Base-by-base conservation (phyloP, 73 alveolate genomes). In the Loxodes magnus region DNA sequence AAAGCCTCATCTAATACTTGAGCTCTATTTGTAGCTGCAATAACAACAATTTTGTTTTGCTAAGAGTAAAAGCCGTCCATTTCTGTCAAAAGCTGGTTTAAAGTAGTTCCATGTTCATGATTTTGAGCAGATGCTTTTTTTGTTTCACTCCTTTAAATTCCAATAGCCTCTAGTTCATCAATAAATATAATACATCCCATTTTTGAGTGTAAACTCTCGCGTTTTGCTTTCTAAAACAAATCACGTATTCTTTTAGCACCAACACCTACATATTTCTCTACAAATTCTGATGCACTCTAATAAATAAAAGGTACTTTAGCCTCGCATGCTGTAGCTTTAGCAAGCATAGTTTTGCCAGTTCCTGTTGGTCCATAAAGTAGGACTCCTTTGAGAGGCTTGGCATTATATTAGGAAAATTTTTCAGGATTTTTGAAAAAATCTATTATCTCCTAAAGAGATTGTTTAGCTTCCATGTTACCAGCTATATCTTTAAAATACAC, bases 301-400 rank as follows among this genome's bases (percentile, higher is more conserved):
- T 56, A 76, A 3, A 86, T 50, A 44, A 89, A 87, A 27, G 59
- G 69, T 2, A 78, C 77, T 1, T 82, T 78, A 27, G 92, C 74
- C 57, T 89, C 98, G 5, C 79, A 51, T 27, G 98, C 98, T 20
- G 87, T 82, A 33, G 94, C 98, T 43, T 89, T 87, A 31, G 98
- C 98, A 20, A 89, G 36, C 64, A 89, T 52, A 3, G 98, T 89
- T 50, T 89, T 89, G 20, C 98, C 98, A 33, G 96, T 85, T 16
- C 98, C 96, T 24, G 96, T 92, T 12, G 65, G 57, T 12, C 96
- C 96, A 48, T 57, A 64, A 4, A 84, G 43, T 21, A 84, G 56
- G 21, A 79, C 79, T 14, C 96, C 88, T 36, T 56, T 69, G 21
- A 83, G 74, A 10, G 83, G 83, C 36, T 63, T 78, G 37, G 67